Evolutionary conservation across 768 basidiomycete species (phyloP).

Genomic region (Clitopilus hobsonii): DNA sequence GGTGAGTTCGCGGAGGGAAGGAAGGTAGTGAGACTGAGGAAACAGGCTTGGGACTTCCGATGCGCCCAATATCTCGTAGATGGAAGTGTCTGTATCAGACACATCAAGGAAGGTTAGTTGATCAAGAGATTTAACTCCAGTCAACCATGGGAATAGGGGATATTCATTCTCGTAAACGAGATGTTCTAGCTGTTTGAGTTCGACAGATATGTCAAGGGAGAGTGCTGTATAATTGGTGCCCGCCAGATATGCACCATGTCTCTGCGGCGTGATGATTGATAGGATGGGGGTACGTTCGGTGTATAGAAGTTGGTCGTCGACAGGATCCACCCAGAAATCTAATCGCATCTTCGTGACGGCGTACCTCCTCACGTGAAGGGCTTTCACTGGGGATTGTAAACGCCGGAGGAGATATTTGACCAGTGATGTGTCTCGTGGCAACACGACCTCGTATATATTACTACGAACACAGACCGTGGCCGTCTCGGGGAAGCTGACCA

Average conservation of each 20-base stretch:
- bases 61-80: too few species aligned
- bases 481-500: too few species aligned
- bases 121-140: background rate
- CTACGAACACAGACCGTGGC: too few species aligned
- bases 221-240: too few species aligned
- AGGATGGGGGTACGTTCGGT: background rate
- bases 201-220: too few species aligned
- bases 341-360: too few species aligned
- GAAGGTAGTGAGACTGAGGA: background rate
- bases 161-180: background rate
- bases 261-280: background rate
- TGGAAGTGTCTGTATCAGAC: too few species aligned
- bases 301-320: background rate
- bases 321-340: too few species aligned
- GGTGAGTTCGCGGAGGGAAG: background rate
- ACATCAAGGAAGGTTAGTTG: background rate
- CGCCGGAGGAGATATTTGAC: background rate
- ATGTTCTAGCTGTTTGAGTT: background rate
- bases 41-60: too few species aligned
- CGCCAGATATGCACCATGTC: background rate
- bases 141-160: background rate
- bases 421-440: too few species aligned
- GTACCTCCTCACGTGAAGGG: background rate
- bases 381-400: background rate
- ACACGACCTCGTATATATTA: too few species aligned